phyloP scores from a whole-genome alignment of 2,329 filamentous ascomycete genomes.

The Botryotinia narcissicola region DNA sequence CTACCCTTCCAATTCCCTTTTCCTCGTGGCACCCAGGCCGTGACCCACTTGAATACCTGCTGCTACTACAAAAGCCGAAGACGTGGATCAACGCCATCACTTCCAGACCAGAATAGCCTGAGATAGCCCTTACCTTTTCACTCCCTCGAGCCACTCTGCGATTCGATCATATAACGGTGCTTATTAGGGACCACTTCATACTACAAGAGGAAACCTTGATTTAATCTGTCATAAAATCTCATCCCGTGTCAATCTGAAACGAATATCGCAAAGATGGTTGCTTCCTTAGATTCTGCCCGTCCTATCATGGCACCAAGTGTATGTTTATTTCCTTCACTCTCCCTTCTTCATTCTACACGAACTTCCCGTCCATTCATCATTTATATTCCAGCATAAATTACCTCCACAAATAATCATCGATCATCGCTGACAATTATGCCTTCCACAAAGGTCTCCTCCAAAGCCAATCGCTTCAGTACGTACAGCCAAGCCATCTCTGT shows the following conservation, averaged over 20 bases:
- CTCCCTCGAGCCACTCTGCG: slow-evolving; percentile 16
- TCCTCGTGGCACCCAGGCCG: slow-evolving; percentile 22
- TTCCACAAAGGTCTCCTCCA: slow-evolving; percentile 48
- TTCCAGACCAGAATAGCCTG: slow-evolving; percentile 6
- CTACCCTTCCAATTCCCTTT: not conserved
- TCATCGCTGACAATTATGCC: slow-evolving; percentile 36
- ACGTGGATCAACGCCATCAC: slow-evolving; percentile 14
- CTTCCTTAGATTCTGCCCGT: slow-evolving; percentile 52
- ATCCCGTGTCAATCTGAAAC: slow-evolving; percentile 18
- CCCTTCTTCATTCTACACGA: slow-evolving; percentile 16
- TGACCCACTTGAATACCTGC: not conserved
- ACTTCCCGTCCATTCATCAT: slow-evolving; percentile 9
- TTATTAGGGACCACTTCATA: slow-evolving; percentile 9
- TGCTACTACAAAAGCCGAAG: slow-evolving; percentile 7
- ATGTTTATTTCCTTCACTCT: slow-evolving; percentile 34
- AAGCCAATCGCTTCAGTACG: slow-evolving; percentile 49
- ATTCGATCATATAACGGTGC: slow-evolving; percentile 15
- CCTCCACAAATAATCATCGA: slow-evolving; percentile 3
- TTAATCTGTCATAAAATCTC: not conserved
- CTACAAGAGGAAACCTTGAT: slow-evolving; percentile 9
- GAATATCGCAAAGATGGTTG: slow-evolving; percentile 37
- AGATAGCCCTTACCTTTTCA: not conserved
- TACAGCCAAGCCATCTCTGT: slow-evolving; percentile 46
- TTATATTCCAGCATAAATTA: not conserved
- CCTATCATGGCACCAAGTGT: slow-evolving; percentile 56